These are phyloP conservation scores for Pistacia integerrima DNA, from an alignment of 345 rosid genomes.

Conservation along the genomic window DNA sequence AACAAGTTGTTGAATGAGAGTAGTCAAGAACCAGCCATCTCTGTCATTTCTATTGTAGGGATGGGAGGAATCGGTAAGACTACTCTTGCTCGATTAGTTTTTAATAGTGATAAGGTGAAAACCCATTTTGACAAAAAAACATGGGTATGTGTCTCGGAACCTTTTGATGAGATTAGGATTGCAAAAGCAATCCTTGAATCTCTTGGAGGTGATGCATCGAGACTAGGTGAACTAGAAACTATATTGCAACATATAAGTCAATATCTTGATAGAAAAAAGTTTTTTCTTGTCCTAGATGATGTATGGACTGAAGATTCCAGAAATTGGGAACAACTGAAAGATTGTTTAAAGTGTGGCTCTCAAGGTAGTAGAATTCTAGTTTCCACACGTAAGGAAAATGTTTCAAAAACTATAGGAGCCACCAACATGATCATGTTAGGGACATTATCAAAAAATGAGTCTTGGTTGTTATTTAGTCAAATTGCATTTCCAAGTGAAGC, in stretches of 20 bases:
- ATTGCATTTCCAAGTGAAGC: neutral
- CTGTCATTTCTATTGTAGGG: neutral
- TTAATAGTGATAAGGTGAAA: neutral
- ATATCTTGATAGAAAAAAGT: neutral
- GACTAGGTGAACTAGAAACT: neutral
- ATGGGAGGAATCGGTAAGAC: neutral
- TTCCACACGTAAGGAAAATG: neutral
- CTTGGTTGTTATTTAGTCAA: neutral
- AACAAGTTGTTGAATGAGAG: neutral
- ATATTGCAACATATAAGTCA: neutral
- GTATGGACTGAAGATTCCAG: neutral
- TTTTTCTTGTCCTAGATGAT: neutral
- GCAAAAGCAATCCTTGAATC: neutral
- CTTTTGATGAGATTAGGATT: neutral
- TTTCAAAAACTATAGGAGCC: neutral
- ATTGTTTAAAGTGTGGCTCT: neutral
- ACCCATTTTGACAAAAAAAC: neutral
- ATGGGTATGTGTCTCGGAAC: neutral
- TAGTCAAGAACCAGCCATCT: neutral
- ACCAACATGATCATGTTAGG: neutral
- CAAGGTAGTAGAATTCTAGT: neutral
- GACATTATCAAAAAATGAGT: neutral
- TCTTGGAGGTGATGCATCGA: neutral
- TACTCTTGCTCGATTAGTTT: neutral
- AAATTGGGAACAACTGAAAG: neutral